Evolutionary conservation across 345 rosid species (phyloP).

Genomic region (Arabidopsis thaliana): DNA sequence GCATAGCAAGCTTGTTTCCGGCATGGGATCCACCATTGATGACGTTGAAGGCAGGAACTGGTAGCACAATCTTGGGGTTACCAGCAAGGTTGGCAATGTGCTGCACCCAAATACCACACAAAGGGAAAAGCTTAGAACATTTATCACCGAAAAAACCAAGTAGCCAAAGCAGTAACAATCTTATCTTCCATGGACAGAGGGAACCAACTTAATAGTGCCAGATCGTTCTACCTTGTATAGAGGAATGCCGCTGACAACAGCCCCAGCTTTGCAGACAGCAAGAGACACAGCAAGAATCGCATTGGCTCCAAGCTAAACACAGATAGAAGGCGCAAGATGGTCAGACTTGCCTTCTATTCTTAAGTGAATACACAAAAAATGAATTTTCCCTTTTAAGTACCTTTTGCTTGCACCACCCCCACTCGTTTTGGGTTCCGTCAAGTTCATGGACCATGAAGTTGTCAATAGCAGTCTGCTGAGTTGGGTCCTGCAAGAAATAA

Average conservation of each 20-base stretch:
- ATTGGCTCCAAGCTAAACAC: slow-evolving; percentile 92
- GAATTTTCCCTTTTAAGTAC: slow-evolving; percentile 39
- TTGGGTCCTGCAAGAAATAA: slow-evolving; percentile 69
- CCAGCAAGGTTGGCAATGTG: slow-evolving; percentile 94
- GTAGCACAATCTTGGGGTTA: slow-evolving; percentile 81
- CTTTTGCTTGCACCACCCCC: slow-evolving; percentile 99
- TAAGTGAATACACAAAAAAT: background rate
- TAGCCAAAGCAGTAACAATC: background rate
- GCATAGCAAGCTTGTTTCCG: slow-evolving; percentile 99
- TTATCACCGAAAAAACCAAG: background rate
- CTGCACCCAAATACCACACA: slow-evolving; percentile 34
- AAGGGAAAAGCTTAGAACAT: slow-evolving; percentile 9
- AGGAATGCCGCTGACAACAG: slow-evolving; percentile 68
- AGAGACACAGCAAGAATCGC: slow-evolving; percentile 97
- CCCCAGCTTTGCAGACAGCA: slow-evolving; percentile 95
- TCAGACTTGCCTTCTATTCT: background rate
- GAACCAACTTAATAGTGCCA: background rate
- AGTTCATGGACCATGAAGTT: slow-evolving; percentile 91
- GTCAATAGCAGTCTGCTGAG: slow-evolving; percentile 81
- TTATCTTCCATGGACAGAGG: background rate
- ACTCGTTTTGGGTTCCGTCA: slow-evolving; percentile 95
- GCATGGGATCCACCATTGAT: slow-evolving; percentile 99
- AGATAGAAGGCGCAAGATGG: background rate
- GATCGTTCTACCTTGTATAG: slow-evolving; percentile 70
- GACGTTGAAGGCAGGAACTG: slow-evolving; percentile 98